Conservation (phyloP, 2,329 filamentous ascomycete species). For the Bisporella sp. region DNA sequence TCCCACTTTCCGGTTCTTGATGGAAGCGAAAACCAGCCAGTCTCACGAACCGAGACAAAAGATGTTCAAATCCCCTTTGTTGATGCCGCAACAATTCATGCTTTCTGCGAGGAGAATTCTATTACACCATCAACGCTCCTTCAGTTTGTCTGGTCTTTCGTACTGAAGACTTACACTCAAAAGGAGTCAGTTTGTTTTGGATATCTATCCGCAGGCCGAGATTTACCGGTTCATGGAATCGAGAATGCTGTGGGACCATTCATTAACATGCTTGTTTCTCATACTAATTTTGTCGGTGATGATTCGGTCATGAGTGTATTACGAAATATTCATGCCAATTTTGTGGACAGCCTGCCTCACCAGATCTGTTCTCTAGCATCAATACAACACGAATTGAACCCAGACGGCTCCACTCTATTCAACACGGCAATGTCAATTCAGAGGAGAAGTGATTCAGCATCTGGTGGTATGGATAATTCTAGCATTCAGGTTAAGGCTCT, state of each 20-base stretch:
- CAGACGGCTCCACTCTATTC: slow-evolving; percentile 1
- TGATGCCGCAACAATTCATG: background rate
- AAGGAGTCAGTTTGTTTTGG: background rate
- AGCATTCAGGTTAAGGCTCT: background rate
- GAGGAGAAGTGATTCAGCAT: background rate
- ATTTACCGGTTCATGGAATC: background rate
- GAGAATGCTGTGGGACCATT: background rate
- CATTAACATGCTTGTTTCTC: slow-evolving; percentile 27
- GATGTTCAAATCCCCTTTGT: background rate
- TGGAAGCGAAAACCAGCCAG: background rate
- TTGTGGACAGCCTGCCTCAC: slow-evolving; percentile 26
- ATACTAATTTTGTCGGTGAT: slow-evolving; percentile 11
- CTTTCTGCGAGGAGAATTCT: background rate
- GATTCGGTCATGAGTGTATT: slow-evolving; percentile 20
- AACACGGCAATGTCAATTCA: background rate
- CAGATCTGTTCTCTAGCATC: slow-evolving; percentile 34
- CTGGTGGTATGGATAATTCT: background rate
- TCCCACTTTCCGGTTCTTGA: background rate
- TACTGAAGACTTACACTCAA: background rate
- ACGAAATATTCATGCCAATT: slow-evolving; percentile 22
- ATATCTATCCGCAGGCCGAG: background rate
- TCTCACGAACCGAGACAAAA: background rate
- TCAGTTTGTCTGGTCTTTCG: background rate
- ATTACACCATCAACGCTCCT: background rate
- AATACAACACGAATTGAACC: slow-evolving; percentile 23